phyloP scores from a whole-genome alignment of 768 basidiomycete genomes.

The Jaapia argillacea region DNA sequence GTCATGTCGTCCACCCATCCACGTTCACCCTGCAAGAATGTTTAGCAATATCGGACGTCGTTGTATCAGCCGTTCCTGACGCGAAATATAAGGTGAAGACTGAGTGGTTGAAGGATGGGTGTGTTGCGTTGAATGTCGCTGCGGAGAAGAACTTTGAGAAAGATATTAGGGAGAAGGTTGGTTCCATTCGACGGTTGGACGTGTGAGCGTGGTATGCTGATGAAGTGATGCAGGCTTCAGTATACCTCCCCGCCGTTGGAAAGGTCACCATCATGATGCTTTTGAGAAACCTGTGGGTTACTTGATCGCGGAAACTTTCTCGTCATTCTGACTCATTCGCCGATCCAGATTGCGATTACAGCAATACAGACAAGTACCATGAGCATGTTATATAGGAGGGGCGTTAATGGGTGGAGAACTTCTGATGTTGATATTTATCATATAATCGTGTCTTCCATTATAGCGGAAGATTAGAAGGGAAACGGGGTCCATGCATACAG shows the following conservation, averaged over 20 bases:
- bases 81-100: conserved; percentile 84
- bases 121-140: conserved; percentile 86
- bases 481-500: no score
- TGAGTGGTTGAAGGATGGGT: conserved; percentile 85
- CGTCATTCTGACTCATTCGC: no score
- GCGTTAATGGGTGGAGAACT: no score
- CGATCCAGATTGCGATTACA: conserved; percentile 41
- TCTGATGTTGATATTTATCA: no score
- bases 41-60: conserved; percentile 80
- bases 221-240: conserved; percentile 53
- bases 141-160: conserved; percentile 95
- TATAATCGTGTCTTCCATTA: no score
- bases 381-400: no score
- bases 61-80: conserved; percentile 88
- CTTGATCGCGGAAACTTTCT: no score
- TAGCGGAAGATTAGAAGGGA: no score
- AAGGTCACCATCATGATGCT: conserved; percentile 98
- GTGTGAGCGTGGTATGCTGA: not conserved
- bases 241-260: conserved; percentile 95
- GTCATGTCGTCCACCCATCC: conserved; percentile 70
- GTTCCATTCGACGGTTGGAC: conserved; percentile 12
- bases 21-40: conserved; percentile 67
- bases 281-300: conserved; percentile 81
- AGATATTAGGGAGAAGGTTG: conserved; percentile 84
- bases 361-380: conserved; percentile 31